Evolutionary conservation across 1,284 basidiomycete species (phyloP), one percentile per base, ranked within the genome.

Genomic region (Apiotrichum montevideense): DNA sequence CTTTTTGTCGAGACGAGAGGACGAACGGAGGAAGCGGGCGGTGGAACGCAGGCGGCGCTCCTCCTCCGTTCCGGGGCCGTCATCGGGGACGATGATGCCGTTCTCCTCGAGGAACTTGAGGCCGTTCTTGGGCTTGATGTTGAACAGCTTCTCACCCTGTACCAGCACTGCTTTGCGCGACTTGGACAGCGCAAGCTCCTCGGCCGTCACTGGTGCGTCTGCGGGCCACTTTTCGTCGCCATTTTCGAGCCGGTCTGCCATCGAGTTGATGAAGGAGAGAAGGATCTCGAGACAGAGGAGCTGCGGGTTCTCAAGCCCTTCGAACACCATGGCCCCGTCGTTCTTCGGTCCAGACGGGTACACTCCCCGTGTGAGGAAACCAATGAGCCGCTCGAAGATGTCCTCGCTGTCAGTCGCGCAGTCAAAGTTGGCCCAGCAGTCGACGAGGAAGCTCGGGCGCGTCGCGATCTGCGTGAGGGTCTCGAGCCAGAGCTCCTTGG

Each of bases 351-450:
- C 66, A 44, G 80, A 74, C 14, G 87, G 83, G 73, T 88, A 91
- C 40, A 93, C 85, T 39, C 88, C 87, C 87, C 87, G 86, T 2
- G 88, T 90, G 61, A 97, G 78, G 76, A 98, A 98, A 21, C 87
- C 86, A 56, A 96, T 80, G n/a, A 98, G 77, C 6, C 89, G 81
- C 72, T 98, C 93, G 68, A 95, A 97, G 57, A 98, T 78, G 72
- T 98, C 94, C 78, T 98, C 94, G 75, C 90, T 94, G 69, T 98
- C 94, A 62, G 89, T 85, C 68, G 97, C 90, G 72, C 93, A 98
- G 73, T 99, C 96, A 75, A 96, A 98, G 75, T 98, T 98, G 57
- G 86, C 82, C 79, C 91, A 99, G 9, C 98, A 80, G 70, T 97
- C 91, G 47, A 96, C 90, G 87, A 97, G 91, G 77, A 95, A 94